Conservation (phyloP, 2,329 filamentous ascomycete species). For the Beauveria australis region DNA sequence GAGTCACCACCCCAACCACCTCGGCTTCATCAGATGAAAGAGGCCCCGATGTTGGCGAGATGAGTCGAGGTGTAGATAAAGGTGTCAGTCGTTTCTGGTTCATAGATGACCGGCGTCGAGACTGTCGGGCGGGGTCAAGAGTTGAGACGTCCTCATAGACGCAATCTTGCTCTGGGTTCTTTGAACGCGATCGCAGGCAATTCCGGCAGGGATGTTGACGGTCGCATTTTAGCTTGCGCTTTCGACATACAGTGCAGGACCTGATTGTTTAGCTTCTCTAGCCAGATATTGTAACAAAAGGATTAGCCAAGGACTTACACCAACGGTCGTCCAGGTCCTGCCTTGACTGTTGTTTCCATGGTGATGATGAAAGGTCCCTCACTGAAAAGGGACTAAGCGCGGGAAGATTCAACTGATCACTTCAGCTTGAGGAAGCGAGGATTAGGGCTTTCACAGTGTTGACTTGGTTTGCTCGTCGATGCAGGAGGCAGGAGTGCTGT, state of each 20-base stretch:
- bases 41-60: background rate
- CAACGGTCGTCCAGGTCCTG: background rate
- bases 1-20: background rate
- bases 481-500: too few species aligned
- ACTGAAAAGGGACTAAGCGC: too few species aligned
- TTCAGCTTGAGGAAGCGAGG: too few species aligned
- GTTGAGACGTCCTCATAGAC: constrained; percentile 19
- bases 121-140: background rate
- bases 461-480: too few species aligned
- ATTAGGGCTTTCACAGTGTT: too few species aligned
- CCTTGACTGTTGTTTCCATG: background rate
- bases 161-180: constrained; percentile 21
- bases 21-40: background rate
- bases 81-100: background rate
- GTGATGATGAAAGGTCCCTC: background rate
- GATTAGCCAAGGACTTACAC: background rate
- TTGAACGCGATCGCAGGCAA: constrained; percentile 26
- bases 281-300: background rate
- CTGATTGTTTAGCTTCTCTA: constrained; percentile 15
- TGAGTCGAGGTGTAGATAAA: background rate
- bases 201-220: constrained; percentile 32
- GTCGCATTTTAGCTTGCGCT: constrained; percentile 35
- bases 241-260: constrained; percentile 32
- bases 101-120: background rate
- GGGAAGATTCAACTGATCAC: too few species aligned